Percentiles rank a stretch among this genome's conserved stretches.
These are phyloP conservation scores for Salix purpurea DNA, from an alignment of 345 rosid genomes.

Conservation along the genomic window DNA sequence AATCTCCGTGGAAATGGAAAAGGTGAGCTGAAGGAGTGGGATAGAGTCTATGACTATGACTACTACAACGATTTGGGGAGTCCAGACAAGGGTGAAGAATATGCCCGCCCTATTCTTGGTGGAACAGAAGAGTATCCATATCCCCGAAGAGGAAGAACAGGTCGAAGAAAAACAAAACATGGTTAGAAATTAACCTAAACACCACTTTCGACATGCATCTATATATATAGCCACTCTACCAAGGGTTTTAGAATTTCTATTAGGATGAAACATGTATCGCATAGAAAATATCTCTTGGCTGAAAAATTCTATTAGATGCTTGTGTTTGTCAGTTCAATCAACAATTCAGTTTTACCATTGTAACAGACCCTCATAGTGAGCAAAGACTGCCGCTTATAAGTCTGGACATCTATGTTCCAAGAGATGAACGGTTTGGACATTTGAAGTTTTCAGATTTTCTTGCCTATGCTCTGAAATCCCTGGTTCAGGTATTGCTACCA, in stretches of 20 bases:
- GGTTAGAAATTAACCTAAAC: conserved; percentile 39
- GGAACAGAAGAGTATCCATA: conserved; percentile 63
- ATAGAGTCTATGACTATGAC: conserved; percentile 87
- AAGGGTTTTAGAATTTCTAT: neutral
- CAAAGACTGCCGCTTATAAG: conserved; percentile 67
- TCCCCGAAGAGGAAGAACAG: conserved; percentile 86
- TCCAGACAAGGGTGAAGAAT: conserved; percentile 59
- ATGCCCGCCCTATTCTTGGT: conserved; percentile 70
- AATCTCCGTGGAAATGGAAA: conserved; percentile 63
- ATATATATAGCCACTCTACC: neutral
- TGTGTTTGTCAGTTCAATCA: neutral
- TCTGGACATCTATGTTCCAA: conserved; percentile 74
- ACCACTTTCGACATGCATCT: neutral
- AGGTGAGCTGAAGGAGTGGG: conserved; percentile 74
- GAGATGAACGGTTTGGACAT: conserved; percentile 79
- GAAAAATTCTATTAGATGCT: neutral
- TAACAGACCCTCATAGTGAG: conserved; percentile 57
- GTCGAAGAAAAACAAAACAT: conserved; percentile 54
- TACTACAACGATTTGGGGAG: conserved; percentile 77
- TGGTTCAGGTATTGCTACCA: conserved; percentile 58
- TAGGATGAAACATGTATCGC: neutral
- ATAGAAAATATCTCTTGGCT: neutral
- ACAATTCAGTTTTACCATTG: conserved; percentile 7
- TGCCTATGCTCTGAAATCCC: conserved; percentile 70
- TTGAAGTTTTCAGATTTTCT: conserved; percentile 83